Evolutionary conservation across 768 basidiomycete species (phyloP).

Genomic region (Serpula lacrymans): DNA sequence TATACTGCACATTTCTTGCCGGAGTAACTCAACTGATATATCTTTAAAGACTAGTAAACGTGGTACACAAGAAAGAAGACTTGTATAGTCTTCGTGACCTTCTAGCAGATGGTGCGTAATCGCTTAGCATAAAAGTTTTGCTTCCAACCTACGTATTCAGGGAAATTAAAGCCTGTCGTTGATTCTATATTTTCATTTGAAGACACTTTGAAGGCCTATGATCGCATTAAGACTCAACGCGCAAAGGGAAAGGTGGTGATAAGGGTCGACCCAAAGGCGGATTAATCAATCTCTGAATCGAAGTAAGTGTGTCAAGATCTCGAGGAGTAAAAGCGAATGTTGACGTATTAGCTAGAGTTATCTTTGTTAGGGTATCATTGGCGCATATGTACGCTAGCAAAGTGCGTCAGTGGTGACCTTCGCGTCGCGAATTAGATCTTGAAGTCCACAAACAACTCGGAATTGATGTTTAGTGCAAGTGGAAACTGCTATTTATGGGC

Average conservation of each 20-base stretch:
- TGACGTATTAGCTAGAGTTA: too few species aligned
- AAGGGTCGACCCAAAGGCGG: too few species aligned
- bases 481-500: too few species aligned
- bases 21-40: slow-evolving; percentile 1
- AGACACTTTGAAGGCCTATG: slow-evolving; percentile 59
- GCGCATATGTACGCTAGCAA: too few species aligned
- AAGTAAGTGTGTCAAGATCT: too few species aligned
- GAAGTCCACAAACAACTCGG: too few species aligned
- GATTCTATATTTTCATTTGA: slow-evolving; percentile 60
- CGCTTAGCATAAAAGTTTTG: not conserved
- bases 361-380: too few species aligned
- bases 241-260: slow-evolving; percentile 69
- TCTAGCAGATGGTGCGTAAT: slow-evolving; percentile 39
- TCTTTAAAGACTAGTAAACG: slow-evolving; percentile 28
- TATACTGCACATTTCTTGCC: not conserved
- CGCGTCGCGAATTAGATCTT: too few species aligned
- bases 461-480: too few species aligned
- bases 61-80: slow-evolving; percentile 31
- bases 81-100: slow-evolving; percentile 34
- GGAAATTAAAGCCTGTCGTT: slow-evolving; percentile 49
- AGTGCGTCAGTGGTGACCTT: too few species aligned
- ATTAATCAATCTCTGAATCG: too few species aligned
- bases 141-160: slow-evolving; percentile 21
- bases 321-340: too few species aligned
- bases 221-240: slow-evolving; percentile 49